phyloP scores from a whole-genome alignment of 306 rosid genomes.

The Trichosanthes truncata region DNA sequence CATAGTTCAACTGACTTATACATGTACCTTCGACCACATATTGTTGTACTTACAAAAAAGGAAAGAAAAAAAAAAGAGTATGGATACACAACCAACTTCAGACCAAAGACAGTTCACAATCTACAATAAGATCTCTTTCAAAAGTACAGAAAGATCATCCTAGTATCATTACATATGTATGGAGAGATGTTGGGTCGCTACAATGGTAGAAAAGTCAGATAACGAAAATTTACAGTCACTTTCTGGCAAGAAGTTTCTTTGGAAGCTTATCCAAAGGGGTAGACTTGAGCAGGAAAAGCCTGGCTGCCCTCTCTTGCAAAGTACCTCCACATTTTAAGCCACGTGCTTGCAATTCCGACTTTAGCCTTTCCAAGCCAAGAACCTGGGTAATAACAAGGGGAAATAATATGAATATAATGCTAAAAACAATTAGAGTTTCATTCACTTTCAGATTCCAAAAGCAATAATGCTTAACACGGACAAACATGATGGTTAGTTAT shows the following conservation, averaged over 20 bases:
- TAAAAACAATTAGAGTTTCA: background rate
- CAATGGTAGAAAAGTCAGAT: background rate
- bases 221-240: conserved; percentile 18
- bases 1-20: too few species aligned
- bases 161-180: background rate
- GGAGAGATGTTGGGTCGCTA: background rate
- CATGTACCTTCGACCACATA: too few species aligned
- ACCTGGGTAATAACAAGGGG: conserved; percentile 22
- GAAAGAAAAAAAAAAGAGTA: too few species aligned
- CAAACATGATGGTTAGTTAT: background rate
- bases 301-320: conserved; percentile 75
- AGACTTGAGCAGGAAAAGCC: conserved; percentile 80
- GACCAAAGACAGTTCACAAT: too few species aligned
- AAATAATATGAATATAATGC: background rate
- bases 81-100: background rate
- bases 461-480: background rate
- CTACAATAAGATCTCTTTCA: background rate
- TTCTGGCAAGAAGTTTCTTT: conserved; percentile 72
- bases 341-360: conserved; percentile 57
- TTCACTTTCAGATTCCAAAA: background rate
- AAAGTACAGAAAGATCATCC: background rate
- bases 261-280: conserved; percentile 71
- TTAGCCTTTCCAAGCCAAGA: conserved; percentile 77
- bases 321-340: conserved; percentile 97
- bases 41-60: too few species aligned